Conservation (phyloP, 23 red algal genomes). For the Agarophyton chilense region DNA sequence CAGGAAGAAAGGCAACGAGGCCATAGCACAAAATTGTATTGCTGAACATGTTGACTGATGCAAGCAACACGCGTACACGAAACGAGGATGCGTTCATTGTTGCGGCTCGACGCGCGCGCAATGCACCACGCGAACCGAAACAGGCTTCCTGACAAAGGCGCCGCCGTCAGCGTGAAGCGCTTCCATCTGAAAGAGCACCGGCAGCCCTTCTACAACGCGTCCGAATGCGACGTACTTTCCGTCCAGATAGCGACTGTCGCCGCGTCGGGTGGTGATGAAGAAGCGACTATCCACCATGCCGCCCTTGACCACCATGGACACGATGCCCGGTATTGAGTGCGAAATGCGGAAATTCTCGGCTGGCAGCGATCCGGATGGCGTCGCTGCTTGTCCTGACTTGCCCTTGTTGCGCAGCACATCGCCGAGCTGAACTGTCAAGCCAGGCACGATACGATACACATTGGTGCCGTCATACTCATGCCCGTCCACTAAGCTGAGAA, state of each 20-base stretch:
- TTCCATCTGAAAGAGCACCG: conserved; percentile 68
- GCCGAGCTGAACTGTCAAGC: conserved; percentile 76
- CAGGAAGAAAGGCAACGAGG: too few species aligned
- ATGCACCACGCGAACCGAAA: background rate
- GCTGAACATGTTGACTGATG: background rate
- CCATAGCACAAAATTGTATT: too few species aligned
- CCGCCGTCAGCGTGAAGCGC: background rate
- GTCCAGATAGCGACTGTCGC: conserved; percentile 85
- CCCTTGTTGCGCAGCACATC: conserved; percentile 71
- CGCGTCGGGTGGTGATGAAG: conserved; percentile 52
- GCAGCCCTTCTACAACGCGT: conserved; percentile 76
- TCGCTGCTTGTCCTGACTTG: conserved; percentile 16
- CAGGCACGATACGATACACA: conserved; percentile 74
- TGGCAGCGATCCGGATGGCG: background rate
- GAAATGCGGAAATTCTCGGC: conserved; percentile 36
- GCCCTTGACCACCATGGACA: conserved; percentile 59
- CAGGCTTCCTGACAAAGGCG: background rate
- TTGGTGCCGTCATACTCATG: conserved; percentile 44
- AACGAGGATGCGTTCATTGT: too few species aligned
- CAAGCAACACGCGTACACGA: background rate
- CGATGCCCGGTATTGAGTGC: conserved; percentile 51
- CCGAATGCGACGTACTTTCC: conserved; percentile 88
- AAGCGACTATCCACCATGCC: conserved; percentile 71
- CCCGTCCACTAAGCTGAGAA: conserved; percentile 11
- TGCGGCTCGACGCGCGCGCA: background rate